Evolutionary conservation across 306 rosid species (phyloP).

Genomic region (Lathyrus tuberosus): DNA sequence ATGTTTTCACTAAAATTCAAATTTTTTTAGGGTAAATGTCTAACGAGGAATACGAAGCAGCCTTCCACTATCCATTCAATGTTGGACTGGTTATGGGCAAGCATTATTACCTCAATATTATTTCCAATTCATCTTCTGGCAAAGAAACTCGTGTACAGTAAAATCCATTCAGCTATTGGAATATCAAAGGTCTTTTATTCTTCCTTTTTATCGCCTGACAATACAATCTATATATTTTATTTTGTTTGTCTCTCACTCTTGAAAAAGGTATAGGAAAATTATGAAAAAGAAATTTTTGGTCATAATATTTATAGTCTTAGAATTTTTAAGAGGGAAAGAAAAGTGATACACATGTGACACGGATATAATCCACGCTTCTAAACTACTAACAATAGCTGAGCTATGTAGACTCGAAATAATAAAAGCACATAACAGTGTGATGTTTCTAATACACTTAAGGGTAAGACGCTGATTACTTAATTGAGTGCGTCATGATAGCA

Average conservation of each 20-base stretch:
- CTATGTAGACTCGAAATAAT: background rate
- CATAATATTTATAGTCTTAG: background rate
- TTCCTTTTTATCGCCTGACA: conserved; percentile 1
- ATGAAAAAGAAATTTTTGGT: conserved; percentile 9
- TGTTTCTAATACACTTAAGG: background rate
- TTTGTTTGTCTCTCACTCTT: background rate
- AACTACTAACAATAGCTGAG: background rate
- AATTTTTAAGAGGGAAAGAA: background rate
- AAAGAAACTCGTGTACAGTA: conserved; percentile 65
- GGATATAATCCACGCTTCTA: background rate
- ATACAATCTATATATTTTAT: conserved; percentile 15
- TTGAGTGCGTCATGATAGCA: conserved; percentile 1
- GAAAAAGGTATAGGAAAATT: background rate
- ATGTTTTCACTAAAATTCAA: conserved; percentile 36
- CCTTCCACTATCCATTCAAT: conserved; percentile 53
- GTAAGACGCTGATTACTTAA: background rate
- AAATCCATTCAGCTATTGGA: conserved; percentile 80
- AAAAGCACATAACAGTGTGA: background rate
- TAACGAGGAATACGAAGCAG: conserved; percentile 59
- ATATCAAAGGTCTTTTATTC: conserved; percentile 59
- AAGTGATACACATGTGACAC: background rate
- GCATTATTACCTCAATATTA: conserved; percentile 59
- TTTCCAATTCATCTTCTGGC: conserved; percentile 84
- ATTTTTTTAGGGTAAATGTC: conserved; percentile 68
- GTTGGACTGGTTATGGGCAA: conserved; percentile 80